Evolutionary conservation across 306 rosid species (phyloP).

Genomic region (Lablab purpureus): DNA sequence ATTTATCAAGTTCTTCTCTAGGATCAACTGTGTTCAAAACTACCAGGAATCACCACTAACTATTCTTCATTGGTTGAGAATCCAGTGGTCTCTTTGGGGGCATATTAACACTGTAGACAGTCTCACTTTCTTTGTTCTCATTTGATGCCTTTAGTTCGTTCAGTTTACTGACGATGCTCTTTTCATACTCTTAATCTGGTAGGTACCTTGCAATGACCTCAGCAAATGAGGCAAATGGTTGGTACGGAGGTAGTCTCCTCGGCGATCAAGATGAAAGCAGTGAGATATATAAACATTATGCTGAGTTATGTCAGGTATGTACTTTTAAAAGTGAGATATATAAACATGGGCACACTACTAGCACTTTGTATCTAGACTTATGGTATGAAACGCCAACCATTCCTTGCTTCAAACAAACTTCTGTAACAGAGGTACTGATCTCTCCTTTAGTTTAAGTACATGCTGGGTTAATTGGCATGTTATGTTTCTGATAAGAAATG

Average conservation of each 20-base stretch:
- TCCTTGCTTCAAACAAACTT: constrained; percentile 5
- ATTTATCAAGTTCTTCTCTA: background rate
- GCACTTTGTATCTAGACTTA: constrained; percentile 6
- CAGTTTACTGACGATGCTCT: constrained; percentile 38
- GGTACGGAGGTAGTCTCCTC: constrained; percentile 89
- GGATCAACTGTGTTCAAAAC: constrained; percentile 17
- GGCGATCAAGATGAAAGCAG: constrained; percentile 88
- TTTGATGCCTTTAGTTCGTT: constrained; percentile 24
- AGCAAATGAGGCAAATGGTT: constrained; percentile 76
- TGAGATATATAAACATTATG: constrained; percentile 91
- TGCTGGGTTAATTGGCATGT: constrained; percentile 18
- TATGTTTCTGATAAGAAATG: background rate
- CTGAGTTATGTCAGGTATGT: constrained; percentile 80
- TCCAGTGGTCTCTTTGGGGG: constrained; percentile 14
- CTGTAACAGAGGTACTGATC: constrained; percentile 1
- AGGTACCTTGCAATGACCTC: constrained; percentile 86
- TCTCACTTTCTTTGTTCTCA: background rate
- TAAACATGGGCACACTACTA: background rate
- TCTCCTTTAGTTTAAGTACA: constrained; percentile 19
- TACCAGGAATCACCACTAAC: constrained; percentile 24
- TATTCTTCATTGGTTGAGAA: constrained; percentile 32
- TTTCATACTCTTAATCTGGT: constrained; percentile 40
- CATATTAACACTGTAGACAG: background rate
- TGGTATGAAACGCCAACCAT: background rate
- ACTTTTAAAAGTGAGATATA: background rate